phyloP scores from a whole-genome alignment of 805 yeast species.

The Sugiyamaella chiloensis region DNA sequence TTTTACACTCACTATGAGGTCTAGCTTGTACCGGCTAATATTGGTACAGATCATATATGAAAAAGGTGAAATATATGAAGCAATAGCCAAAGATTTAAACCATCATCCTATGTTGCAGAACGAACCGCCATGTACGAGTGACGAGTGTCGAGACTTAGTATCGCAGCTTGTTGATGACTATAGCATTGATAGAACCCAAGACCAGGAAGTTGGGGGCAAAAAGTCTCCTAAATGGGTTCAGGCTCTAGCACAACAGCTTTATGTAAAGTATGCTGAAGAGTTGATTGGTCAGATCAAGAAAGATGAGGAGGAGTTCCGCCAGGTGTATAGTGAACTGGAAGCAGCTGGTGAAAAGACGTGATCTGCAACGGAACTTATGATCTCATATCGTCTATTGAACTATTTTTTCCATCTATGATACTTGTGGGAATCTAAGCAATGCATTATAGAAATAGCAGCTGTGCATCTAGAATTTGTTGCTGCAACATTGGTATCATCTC shows the following conservation, averaged over 20 bases:
- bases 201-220: background rate
- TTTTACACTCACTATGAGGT: no score
- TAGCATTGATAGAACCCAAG: conserved; percentile 12
- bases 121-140: background rate
- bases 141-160: conserved; percentile 26
- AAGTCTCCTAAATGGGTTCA: conserved; percentile 22
- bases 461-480: no score
- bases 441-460: no score
- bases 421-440: no score
- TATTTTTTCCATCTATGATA: no score
- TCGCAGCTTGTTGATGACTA: conserved; percentile 22
- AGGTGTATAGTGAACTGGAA: conserved; percentile 19
- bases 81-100: conserved; percentile 25
- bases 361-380: no score
- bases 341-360: no score
- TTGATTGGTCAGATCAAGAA: conserved; percentile 23
- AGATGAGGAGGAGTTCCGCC: conserved; percentile 27
- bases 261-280: conserved; percentile 24
- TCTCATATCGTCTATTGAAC: no score
- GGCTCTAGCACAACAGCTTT: conserved; percentile 28
- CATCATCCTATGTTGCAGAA: conserved; percentile 30
- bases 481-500: no score
- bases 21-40: conserved; percentile 29
- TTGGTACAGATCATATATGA: conserved; percentile 36
- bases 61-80: conserved; percentile 25